These are phyloP conservation scores for Hyaloraphidium curvatum DNA, from an alignment of 192 early-diverging fungal genomes.

Conservation along the genomic window DNA sequence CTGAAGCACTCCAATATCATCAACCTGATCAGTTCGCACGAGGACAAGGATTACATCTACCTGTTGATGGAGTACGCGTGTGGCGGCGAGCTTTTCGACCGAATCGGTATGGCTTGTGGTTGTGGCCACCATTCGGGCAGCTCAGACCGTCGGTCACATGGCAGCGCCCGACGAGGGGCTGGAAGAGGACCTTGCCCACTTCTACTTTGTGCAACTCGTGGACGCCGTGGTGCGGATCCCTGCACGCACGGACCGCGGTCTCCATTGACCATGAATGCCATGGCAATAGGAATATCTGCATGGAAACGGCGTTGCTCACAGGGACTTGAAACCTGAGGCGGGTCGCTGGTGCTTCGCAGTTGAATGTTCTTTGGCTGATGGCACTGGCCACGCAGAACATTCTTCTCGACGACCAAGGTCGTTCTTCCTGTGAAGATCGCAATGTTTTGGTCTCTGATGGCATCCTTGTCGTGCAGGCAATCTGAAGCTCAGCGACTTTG, in stretches of 20 bases:
- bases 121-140: not conserved
- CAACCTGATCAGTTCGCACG: conserved; percentile 19
- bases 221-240: conserved; percentile 29
- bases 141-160: not conserved
- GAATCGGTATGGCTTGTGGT: conserved; percentile 25
- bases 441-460: conserved; percentile 5
- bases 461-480: conserved; percentile 27
- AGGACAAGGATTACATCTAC: conserved; percentile 30
- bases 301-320: conserved; percentile 30
- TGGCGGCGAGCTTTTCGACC: conserved; percentile 51
- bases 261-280: not conserved
- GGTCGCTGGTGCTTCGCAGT: not conserved
- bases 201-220: conserved; percentile 51
- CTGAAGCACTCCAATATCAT: conserved; percentile 40
- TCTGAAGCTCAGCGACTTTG: conserved; percentile 55
- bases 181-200: conserved; percentile 46
- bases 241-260: not conserved
- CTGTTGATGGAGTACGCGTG: conserved; percentile 46
- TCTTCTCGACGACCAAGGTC: conserved; percentile 24
- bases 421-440: not conserved
- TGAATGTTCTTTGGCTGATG: conserved; percentile 7
- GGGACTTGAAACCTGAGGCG: conserved; percentile 63
- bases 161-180: conserved; percentile 45
- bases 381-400: conserved; percentile 22
- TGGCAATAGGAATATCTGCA: conserved; percentile 25